These are phyloP conservation scores for Hermanozyma aechmeae DNA, from an alignment of 805 yeast genomes.

Conservation along the genomic window DNA sequence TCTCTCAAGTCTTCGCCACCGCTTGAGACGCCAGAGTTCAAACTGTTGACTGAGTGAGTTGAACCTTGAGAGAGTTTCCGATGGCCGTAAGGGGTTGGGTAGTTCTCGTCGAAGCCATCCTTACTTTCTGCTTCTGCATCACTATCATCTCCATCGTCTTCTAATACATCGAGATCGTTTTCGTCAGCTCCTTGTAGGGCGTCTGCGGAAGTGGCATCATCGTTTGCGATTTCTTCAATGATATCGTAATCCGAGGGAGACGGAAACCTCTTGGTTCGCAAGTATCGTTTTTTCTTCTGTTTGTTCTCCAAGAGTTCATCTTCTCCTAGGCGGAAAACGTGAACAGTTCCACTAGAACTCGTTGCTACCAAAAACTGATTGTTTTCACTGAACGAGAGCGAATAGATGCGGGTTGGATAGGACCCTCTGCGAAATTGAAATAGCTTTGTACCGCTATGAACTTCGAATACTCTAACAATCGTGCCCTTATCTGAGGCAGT, in stretches of 20 bases:
- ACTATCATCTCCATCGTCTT: slow-evolving; percentile 14
- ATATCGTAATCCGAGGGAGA: slow-evolving; percentile 11
- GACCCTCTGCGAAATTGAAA: slow-evolving; percentile 79
- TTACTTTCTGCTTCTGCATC: slow-evolving; percentile 20
- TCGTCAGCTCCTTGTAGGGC: no score
- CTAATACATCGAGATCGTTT: slow-evolving; percentile 13
- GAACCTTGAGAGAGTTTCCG: slow-evolving; percentile 32
- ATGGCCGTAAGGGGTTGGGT: slow-evolving; percentile 12
- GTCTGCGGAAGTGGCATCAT: slow-evolving; percentile 9
- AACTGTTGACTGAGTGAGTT: slow-evolving; percentile 23
- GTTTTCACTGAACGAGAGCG: slow-evolving; percentile 66
- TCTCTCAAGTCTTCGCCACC: slow-evolving; percentile 11
- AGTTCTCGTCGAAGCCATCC: slow-evolving; percentile 15
- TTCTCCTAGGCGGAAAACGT: slow-evolving; percentile 69
- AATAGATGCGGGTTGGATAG: slow-evolving; percentile 71
- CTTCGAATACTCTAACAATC: slow-evolving; percentile 70
- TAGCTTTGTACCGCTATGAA: slow-evolving; percentile 51
- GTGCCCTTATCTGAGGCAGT: slow-evolving; percentile 91
- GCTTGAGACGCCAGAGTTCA: slow-evolving; percentile 18
- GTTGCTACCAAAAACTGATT: slow-evolving; percentile 71
- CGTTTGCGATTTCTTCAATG: slow-evolving; percentile 8
- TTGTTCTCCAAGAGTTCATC: slow-evolving; percentile 33
- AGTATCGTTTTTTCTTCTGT: slow-evolving; percentile 19
- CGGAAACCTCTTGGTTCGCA: slow-evolving; percentile 4
- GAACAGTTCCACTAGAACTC: slow-evolving; percentile 87